Conservation (phyloP, 2,329 filamentous ascomycete genomes). For the Trichoderma hamatum region DNA sequence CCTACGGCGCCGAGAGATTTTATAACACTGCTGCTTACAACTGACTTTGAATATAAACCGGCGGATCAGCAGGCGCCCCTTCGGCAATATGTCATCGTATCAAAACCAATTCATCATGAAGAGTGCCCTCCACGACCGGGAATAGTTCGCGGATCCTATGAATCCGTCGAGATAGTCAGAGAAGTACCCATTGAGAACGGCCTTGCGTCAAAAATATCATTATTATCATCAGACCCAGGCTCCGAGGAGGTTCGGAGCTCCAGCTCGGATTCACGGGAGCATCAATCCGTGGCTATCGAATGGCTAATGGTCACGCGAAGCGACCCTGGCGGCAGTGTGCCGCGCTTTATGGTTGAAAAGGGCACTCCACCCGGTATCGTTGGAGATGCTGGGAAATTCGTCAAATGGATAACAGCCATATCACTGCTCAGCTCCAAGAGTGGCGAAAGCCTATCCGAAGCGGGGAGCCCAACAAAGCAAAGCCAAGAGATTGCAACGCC, state of each 20-base stretch:
- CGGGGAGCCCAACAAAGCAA: background rate
- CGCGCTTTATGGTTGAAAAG: slow-evolving; percentile 87
- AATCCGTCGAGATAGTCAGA: slow-evolving; percentile 88
- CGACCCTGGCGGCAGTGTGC: slow-evolving; percentile 86
- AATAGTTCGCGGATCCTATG: slow-evolving; percentile 83
- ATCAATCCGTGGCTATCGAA: slow-evolving; percentile 61
- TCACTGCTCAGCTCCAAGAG: slow-evolving; percentile 41
- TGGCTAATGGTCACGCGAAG: slow-evolving; percentile 93
- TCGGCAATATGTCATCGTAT: slow-evolving; percentile 84
- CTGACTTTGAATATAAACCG: slow-evolving; percentile 51
- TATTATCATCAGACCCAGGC: slow-evolving; percentile 40
- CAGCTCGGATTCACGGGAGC: slow-evolving; percentile 32
- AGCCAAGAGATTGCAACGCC: background rate
- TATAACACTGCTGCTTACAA: slow-evolving; percentile 75
- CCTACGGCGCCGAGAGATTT: slow-evolving; percentile 89
- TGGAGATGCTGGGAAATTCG: slow-evolving; percentile 76
- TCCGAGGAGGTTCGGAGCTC: slow-evolving; percentile 36
- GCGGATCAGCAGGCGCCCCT: slow-evolving; percentile 41
- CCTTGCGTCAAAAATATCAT: slow-evolving; percentile 39
- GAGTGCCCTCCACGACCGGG: slow-evolving; percentile 70
- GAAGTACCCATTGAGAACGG: slow-evolving; percentile 68
- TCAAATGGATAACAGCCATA: slow-evolving; percentile 67
- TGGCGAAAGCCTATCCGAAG: slow-evolving; percentile 8
- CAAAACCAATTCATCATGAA: slow-evolving; percentile 78
- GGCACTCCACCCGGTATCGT: slow-evolving; percentile 82